Conservation (phyloP, 225 moss, liverwort and hornwort genomes). For the Antitrichia curtipendula region DNA sequence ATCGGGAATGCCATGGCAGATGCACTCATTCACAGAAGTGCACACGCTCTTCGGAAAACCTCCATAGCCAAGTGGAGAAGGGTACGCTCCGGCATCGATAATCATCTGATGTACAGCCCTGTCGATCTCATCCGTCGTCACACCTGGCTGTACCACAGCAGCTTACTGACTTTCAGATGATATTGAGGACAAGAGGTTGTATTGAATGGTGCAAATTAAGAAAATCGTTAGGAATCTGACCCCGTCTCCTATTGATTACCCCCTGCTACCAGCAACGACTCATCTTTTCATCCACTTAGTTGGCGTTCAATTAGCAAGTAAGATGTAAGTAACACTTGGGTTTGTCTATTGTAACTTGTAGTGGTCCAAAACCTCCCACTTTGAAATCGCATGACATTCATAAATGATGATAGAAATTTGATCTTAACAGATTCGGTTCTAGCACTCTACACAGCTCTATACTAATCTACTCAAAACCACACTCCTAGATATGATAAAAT, state of each 20-base stretch:
- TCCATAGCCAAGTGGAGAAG: slow-evolving; percentile 94
- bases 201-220: background rate
- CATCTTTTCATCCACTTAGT: background rate
- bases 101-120: slow-evolving; percentile 93
- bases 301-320: background rate
- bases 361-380: background rate
- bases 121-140: slow-evolving; percentile 96
- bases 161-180: background rate
- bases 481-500: background rate
- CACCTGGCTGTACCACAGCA: slow-evolving; percentile 69
- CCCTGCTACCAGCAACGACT: background rate
- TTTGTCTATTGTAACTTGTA: background rate
- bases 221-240: background rate
- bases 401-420: background rate
- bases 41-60: slow-evolving; percentile 93
- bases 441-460: background rate
- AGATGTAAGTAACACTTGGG: background rate
- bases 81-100: slow-evolving; percentile 81
- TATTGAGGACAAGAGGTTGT: background rate
- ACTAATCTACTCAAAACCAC: background rate
- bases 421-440: background rate
- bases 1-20: slow-evolving; percentile 98
- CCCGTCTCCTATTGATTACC: background rate
- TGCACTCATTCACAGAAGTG: slow-evolving; percentile 96
- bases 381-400: background rate